A percentile compares a stretch with the other conserved stretches of the same genome.
These are phyloP conservation scores for Arthroderma sp. DNA, from an alignment of 2,329 filamentous ascomycete genomes.

Conservation along the genomic window DNA sequence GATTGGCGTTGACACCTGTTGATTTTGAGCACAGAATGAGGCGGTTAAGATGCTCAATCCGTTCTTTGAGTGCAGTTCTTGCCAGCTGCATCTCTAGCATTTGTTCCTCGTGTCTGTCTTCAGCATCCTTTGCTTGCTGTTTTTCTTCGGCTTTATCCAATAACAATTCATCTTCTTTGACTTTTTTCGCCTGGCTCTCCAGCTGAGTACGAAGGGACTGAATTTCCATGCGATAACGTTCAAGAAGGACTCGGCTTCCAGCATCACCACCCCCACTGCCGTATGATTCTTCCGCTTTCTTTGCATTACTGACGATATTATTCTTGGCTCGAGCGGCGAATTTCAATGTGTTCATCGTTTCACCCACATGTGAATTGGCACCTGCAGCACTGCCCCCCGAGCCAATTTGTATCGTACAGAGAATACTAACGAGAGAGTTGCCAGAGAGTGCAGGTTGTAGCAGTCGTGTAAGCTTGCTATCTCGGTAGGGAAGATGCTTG, in stretches of 20 bases:
- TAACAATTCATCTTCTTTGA: slow-evolving; percentile 42
- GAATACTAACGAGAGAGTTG: slow-evolving; percentile 87
- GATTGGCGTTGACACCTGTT: slow-evolving; percentile 71
- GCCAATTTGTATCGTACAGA: slow-evolving; percentile 92
- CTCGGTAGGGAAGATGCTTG: slow-evolving; percentile 89
- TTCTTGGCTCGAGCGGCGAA: slow-evolving; percentile 96
- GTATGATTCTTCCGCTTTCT: slow-evolving; percentile 80
- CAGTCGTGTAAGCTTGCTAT: slow-evolving; percentile 90
- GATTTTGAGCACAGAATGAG: slow-evolving; percentile 93
- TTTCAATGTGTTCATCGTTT: slow-evolving; percentile 92
- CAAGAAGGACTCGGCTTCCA: slow-evolving; percentile 71
- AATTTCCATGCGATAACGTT: slow-evolving; percentile 91
- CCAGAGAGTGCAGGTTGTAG: slow-evolving; percentile 87
- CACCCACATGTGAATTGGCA: slow-evolving; percentile 61
- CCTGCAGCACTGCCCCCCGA: slow-evolving; percentile 57
- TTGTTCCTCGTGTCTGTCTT: slow-evolving; percentile 85
- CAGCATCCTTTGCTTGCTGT: slow-evolving; percentile 63
- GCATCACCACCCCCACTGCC: slow-evolving; percentile 65
- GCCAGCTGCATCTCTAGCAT: slow-evolving; percentile 98
- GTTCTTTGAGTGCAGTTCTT: slow-evolving; percentile 86
- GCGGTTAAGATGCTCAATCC: slow-evolving; percentile 91
- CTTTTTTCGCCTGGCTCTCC: slow-evolving; percentile 60
- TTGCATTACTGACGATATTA: slow-evolving; percentile 93
- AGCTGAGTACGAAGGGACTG: slow-evolving; percentile 66
- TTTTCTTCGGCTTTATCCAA: slow-evolving; percentile 30